These are phyloP conservation scores for Dictyostelium brefeldianum DNA, from an alignment of 78 protist genomes.

Conservation along the genomic window DNA sequence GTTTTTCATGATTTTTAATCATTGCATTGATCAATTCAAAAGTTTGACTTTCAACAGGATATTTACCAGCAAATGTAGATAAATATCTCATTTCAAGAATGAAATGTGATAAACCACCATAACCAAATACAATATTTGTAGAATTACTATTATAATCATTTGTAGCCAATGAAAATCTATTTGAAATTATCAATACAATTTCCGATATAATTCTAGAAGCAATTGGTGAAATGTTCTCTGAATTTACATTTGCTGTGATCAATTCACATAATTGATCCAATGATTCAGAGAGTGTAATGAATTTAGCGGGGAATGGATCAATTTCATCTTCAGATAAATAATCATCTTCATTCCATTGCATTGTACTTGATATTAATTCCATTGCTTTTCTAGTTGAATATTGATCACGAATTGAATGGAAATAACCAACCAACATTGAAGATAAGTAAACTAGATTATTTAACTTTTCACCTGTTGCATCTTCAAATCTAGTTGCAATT, in stretches of 20 bases:
- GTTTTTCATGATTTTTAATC: constrained; percentile 20
- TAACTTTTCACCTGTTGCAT: constrained; percentile 37
- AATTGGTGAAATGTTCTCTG: constrained; percentile 55
- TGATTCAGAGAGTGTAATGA: constrained; percentile 45
- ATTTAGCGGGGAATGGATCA: constrained; percentile 54
- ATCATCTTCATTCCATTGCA: constrained; percentile 62
- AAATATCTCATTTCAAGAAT: constrained; percentile 62
- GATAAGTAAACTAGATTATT: constrained; percentile 19
- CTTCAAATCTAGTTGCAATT: constrained; percentile 60
- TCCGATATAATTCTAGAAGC: constrained; percentile 52
- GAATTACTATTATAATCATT: not conserved
- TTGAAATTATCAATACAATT: constrained; percentile 37
- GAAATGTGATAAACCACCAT: constrained; percentile 71
- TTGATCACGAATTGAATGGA: constrained; percentile 35
- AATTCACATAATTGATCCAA: constrained; percentile 9
- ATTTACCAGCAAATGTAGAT: constrained; percentile 52
- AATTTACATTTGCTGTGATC: constrained; percentile 41
- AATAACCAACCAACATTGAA: not conserved
- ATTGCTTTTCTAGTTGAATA: constrained; percentile 41
- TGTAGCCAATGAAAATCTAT: not conserved
- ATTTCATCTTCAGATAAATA: constrained; percentile 42
- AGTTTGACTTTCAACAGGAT: constrained; percentile 40
- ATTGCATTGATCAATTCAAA: constrained; percentile 44
- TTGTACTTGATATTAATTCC: constrained; percentile 5
- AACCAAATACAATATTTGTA: not conserved